These are phyloP conservation scores for Batrachochytrium dendrobatidis DNA, from an alignment of 371 early-diverging fungal genomes.

Conservation along the genomic window DNA sequence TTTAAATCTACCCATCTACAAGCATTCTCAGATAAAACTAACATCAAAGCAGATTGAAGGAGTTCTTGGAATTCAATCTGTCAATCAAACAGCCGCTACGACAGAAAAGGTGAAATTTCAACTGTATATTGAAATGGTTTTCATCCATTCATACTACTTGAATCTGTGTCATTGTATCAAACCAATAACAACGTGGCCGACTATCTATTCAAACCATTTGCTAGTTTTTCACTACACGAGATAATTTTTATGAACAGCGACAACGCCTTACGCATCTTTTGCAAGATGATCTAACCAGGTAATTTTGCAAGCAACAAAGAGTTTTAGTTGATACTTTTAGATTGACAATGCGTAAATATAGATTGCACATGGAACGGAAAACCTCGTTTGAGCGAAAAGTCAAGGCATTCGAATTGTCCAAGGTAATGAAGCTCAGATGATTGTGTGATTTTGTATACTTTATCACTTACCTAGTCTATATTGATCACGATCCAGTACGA, in stretches of 20 bases:
- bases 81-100: slow-evolving; percentile 20
- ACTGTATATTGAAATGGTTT: no score
- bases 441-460: slow-evolving; percentile 1
- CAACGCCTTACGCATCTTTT: slow-evolving; percentile 30
- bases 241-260: slow-evolving; percentile 37
- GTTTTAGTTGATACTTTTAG: no score
- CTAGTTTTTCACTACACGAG: slow-evolving; percentile 35
- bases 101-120: slow-evolving; percentile 24
- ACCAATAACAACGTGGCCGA: no score
- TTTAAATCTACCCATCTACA: neutral
- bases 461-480: no score
- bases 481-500: slow-evolving; percentile 20
- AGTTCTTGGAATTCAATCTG: slow-evolving; percentile 20
- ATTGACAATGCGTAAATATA: neutral
- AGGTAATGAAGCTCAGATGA: slow-evolving; percentile 6
- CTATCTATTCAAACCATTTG: no score
- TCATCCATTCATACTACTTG: no score
- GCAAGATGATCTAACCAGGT: slow-evolving; percentile 32
- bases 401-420: slow-evolving; percentile 24
- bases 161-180: no score
- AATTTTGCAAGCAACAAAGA: slow-evolving; percentile 5
- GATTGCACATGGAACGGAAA: slow-evolving; percentile 32
- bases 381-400: slow-evolving; percentile 26
- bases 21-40: slow-evolving; percentile 4
- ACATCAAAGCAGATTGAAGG: slow-evolving; percentile 32